Conservation (phyloP, 2,329 filamentous ascomycete species). For the Exserohilum rostratum region DNA sequence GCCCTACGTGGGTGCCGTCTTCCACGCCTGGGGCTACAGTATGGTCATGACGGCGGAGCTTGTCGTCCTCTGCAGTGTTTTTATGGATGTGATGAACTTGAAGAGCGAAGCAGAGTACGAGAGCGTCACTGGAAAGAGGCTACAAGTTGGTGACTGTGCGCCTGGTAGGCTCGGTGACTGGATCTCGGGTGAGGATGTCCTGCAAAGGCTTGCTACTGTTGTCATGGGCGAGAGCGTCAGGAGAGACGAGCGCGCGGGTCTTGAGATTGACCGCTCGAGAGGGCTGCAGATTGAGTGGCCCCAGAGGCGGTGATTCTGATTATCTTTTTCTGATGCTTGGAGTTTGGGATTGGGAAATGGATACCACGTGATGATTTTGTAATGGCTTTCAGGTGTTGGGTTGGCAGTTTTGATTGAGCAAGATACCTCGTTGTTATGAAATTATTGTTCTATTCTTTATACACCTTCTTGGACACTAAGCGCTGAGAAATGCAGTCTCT, state of each 20-base stretch:
- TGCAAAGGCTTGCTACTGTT: constrained; percentile 41
- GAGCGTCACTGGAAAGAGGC: constrained; percentile 24
- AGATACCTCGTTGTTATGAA: constrained; percentile 1
- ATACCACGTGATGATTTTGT: not conserved
- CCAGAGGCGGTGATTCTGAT: constrained; percentile 8
- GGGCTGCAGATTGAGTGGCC: constrained; percentile 23
- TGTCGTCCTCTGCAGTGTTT: constrained; percentile 45
- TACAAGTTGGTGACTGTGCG: constrained; percentile 38
- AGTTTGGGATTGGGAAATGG: not conserved
- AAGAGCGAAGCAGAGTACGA: constrained; percentile 36
- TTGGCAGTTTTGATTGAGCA: not conserved
- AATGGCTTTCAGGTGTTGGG: not conserved
- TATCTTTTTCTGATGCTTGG: not conserved
- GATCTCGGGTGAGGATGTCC: constrained; percentile 36
- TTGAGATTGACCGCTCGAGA: constrained; percentile 24
- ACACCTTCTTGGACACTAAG: not conserved
- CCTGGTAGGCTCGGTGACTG: constrained; percentile 27
- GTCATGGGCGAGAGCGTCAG: constrained; percentile 42
- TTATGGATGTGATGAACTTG: constrained; percentile 39
- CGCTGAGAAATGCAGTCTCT: too few species aligned
- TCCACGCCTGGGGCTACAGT: constrained; percentile 45
- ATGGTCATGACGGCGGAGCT: constrained; percentile 39
- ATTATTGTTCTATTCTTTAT: not conserved
- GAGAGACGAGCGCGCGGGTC: constrained; percentile 43
- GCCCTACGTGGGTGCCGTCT: constrained; percentile 37